These are phyloP conservation scores for Dichomitus squalens DNA, from an alignment of 1,284 basidiomycete species.

Conservation along the genomic window DNA sequence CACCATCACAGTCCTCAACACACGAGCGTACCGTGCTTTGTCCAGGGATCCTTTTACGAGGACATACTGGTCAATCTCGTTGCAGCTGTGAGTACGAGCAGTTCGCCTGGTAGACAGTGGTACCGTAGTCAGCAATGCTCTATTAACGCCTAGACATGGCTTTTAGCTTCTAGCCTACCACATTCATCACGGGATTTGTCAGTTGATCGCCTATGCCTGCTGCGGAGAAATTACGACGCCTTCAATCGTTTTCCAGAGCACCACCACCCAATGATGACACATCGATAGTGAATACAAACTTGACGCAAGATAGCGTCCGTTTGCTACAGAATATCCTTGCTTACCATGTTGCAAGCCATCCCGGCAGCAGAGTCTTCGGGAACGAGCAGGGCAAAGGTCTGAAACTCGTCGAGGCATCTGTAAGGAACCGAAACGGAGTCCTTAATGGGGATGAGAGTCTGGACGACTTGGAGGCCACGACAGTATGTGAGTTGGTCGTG, in stretches of 20 bases:
- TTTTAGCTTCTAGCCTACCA: no score
- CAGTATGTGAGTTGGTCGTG: constrained; percentile 30
- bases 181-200: no score
- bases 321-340: constrained; percentile 30
- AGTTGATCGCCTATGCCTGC: background rate
- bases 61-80: no score
- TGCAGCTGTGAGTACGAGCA: no score
- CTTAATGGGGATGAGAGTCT: background rate
- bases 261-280: constrained; percentile 30
- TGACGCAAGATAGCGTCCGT: constrained; percentile 25
- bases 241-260: constrained; percentile 23
- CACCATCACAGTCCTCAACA: no score
- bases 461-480: constrained; percentile 22
- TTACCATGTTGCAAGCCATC: constrained; percentile 28
- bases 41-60: no score
- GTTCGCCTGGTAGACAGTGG: no score
- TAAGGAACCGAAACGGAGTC: constrained; percentile 11
- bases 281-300: constrained; percentile 26
- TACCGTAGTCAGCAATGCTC: no score
- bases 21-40: no score
- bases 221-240: background rate
- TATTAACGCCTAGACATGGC: no score
- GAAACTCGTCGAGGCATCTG: constrained; percentile 26
- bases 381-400: constrained; percentile 22
- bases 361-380: constrained; percentile 29